These are phyloP conservation scores for Penicillium bovifimosum DNA, from an alignment of 495 filamentous ascomycete species.

Conservation along the genomic window DNA sequence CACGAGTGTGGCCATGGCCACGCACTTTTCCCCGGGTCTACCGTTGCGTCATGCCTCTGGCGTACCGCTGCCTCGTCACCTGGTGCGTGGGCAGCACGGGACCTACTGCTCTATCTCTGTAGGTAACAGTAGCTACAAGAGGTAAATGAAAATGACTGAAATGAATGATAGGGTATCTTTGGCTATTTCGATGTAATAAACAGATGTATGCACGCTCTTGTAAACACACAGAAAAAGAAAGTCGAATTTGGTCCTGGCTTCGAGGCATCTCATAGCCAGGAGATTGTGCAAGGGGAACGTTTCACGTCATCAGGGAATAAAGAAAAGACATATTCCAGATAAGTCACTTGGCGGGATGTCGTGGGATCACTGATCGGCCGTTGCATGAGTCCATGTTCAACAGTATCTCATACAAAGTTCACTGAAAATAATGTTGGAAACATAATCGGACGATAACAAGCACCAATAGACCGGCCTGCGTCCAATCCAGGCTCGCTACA, in stretches of 20 bases:
- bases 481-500: no score
- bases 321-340: background rate
- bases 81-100: no score
- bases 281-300: background rate
- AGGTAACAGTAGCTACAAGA: background rate
- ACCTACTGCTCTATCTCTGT: no score
- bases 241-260: background rate
- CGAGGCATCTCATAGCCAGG: background rate
- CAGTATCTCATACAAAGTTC: background rate
- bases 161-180: constrained; percentile 1
- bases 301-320: background rate
- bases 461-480: no score
- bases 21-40: no score
- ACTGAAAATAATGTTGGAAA: no score
- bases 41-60: no score
- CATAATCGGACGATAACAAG: no score
- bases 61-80: no score
- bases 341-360: background rate
- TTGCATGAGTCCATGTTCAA: no score
- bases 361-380: background rate
- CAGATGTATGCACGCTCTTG: background rate
- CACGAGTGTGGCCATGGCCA: no score
- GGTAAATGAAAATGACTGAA: background rate
- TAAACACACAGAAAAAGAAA: background rate
- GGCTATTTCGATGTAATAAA: constrained; percentile 1